Evolutionary conservation across 768 basidiomycete species (phyloP).

Genomic region (Amanita phalloides): DNA sequence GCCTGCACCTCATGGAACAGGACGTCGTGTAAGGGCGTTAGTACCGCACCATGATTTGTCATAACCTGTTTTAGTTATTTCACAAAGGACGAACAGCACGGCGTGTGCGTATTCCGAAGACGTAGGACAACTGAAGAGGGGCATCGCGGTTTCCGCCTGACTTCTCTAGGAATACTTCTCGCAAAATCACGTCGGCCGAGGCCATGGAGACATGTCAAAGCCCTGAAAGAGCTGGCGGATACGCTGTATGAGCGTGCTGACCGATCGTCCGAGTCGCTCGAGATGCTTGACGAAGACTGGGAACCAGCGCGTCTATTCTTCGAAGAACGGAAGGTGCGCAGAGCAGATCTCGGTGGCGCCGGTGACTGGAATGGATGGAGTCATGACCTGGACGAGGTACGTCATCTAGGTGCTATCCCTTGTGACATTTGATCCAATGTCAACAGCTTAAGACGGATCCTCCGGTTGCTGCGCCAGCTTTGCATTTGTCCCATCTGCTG

Average conservation of each 20-base stretch:
- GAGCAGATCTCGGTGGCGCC: conserved; percentile 40
- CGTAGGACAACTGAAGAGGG: conserved; percentile 59
- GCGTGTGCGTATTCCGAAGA: conserved; percentile 66
- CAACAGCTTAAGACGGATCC: conserved; percentile 17
- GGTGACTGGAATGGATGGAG: conserved; percentile 64
- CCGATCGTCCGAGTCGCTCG: conserved; percentile 13
- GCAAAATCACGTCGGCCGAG: conserved; percentile 53
- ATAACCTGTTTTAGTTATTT: conserved; percentile 43
- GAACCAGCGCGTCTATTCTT: conserved; percentile 54
- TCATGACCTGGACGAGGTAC: conserved; percentile 48
- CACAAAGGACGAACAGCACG: conserved; percentile 55
- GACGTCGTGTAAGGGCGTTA: conserved; percentile 58
- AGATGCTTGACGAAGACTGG: conserved; percentile 50
- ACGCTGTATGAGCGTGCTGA: conserved; percentile 28
- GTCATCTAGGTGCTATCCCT: conserved; percentile 8
- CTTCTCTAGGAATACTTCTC: conserved; percentile 67
- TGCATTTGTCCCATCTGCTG: conserved; percentile 67
- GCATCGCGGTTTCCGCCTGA: conserved; percentile 72
- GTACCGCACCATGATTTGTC: background rate
- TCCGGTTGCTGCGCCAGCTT: conserved; percentile 35
- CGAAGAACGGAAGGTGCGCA: conserved; percentile 44
- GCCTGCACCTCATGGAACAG: conserved; percentile 67
- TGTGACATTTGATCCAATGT: background rate
- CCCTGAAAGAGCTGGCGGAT: conserved; percentile 48
- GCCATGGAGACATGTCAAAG: conserved; percentile 65